Evolutionary conservation across 208 protist species (phyloP), one percentile per base, ranked within the genome.

Genomic region (Tritrichomonas foetus): DNA sequence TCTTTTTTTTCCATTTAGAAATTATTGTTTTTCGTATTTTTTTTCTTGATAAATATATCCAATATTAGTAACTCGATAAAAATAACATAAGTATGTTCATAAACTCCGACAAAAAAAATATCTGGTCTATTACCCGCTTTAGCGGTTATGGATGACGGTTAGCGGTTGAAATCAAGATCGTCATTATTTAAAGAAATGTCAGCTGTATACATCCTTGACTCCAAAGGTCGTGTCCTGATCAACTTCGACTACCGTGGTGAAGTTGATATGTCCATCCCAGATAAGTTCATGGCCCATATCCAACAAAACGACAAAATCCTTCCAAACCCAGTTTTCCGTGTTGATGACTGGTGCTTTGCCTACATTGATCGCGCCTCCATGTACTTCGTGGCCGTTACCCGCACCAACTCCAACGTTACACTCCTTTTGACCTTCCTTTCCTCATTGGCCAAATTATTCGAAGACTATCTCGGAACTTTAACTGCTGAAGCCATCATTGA

Each of bases 381-480:
- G 27, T 93, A 72, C 89, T 64, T 93, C 11, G 13, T 99, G 3
- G 97, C 98, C 94, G 97, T 98, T 39, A 98, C 97, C 78, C 97
- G 97, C 72, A 97, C 97, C 50, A 99, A 99, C 95, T 95, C 96
- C 22, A 98, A 98, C 95, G 97, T 97, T 3, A 96, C 98, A 25
- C 96, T 98, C 94, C 97, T 98, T 64, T 95, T 99, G 49, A 96
- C 97, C 0, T 99, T 98, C 94, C 96, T 99, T 94, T 97, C 97
- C 55, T 96, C 96, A 27, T 97, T 98, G 80, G 96, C 98, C 27
- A 94, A 96, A 49, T 96, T 96, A 16, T 93, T 93, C 47, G 94
- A 94, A 93, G 8, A 36, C 13, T 82, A 94, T 57, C 41, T 80
- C 22, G 94, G 89, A 95, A 97, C 69, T 82, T 74, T 98, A 9